Conservation (phyloP, 495 filamentous ascomycete species). For the Neurospora sp. region DNA sequence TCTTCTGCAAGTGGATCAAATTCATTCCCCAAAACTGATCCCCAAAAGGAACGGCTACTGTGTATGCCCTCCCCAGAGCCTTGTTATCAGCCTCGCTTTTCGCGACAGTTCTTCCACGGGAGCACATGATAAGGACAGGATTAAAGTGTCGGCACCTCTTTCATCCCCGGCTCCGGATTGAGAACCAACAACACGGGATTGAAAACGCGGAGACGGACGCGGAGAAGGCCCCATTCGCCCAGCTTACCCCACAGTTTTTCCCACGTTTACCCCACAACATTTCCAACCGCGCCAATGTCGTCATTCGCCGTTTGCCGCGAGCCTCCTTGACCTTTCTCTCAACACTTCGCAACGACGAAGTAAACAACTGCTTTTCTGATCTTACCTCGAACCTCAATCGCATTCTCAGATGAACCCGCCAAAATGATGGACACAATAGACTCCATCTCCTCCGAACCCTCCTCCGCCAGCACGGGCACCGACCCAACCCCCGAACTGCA, state of each 20-base stretch:
- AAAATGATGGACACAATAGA: background rate
- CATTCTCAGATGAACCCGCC: background rate
- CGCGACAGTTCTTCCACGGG: background rate
- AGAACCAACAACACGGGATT: background rate
- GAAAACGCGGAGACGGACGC: background rate
- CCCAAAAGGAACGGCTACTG: no score
- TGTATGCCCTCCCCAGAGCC: no score
- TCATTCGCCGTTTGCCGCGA: background rate
- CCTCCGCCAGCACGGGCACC: conserved; percentile 4
- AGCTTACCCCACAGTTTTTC: background rate
- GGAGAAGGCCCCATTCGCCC: background rate
- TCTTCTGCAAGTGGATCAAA: background rate
- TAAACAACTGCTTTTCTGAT: background rate
- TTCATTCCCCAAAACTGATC: background rate
- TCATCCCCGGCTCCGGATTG: background rate
- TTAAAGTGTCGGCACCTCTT: background rate
- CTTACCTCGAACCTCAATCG: no score
- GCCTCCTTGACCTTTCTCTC: background rate
- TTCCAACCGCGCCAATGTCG: background rate
- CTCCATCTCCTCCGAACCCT: background rate
- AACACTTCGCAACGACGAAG: background rate
- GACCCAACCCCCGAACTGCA: conserved; percentile 13
- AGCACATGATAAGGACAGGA: background rate
- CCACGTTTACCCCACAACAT: background rate
- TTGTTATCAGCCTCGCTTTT: background rate